Percentiles rank a stretch among this genome's conserved stretches.
Evolutionary conservation across 1,284 basidiomycete species (phyloP).

Genomic region (Prillingera fragicola): DNA sequence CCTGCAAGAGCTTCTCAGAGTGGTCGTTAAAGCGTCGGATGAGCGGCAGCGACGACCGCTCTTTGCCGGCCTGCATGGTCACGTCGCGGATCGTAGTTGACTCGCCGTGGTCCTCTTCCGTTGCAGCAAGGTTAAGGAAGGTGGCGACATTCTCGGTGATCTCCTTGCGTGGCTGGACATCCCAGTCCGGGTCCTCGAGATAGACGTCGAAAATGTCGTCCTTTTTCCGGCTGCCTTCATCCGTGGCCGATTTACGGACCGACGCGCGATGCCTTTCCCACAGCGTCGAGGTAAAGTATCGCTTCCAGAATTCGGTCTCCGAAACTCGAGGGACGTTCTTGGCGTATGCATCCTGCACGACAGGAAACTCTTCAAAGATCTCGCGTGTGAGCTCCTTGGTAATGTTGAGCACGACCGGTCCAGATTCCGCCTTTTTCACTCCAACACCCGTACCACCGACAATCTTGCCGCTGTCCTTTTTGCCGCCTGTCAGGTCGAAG

Average conservation of each 20-base stretch:
- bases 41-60: conserved; percentile 78
- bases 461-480: conserved; percentile 30
- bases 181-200: conserved; percentile 88
- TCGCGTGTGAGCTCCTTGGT: conserved; percentile 89
- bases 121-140: conserved; percentile 80
- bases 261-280: conserved; percentile 93
- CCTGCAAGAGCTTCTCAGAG: conserved; percentile 69
- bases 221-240: conserved; percentile 73
- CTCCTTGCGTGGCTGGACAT: conserved; percentile 73
- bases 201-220: conserved; percentile 95
- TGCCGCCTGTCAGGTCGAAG: conserved; percentile 56
- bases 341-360: conserved; percentile 83
- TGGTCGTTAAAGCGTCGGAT: conserved; percentile 98
- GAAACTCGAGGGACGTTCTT: conserved; percentile 85
- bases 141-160: conserved; percentile 65
- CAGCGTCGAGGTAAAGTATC: conserved; percentile 91
- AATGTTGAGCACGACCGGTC: conserved; percentile 58
- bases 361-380: conserved; percentile 96
- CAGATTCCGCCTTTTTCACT: conserved; percentile 52
- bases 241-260: conserved; percentile 57
- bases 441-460: conserved; percentile 42
- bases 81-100: conserved; percentile 80
- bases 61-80: conserved; percentile 92
- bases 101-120: conserved; percentile 84
- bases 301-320: conserved; percentile 89